Base-by-base conservation (phyloP, 208 protist species). In the Leishmania lainsoni region DNA sequence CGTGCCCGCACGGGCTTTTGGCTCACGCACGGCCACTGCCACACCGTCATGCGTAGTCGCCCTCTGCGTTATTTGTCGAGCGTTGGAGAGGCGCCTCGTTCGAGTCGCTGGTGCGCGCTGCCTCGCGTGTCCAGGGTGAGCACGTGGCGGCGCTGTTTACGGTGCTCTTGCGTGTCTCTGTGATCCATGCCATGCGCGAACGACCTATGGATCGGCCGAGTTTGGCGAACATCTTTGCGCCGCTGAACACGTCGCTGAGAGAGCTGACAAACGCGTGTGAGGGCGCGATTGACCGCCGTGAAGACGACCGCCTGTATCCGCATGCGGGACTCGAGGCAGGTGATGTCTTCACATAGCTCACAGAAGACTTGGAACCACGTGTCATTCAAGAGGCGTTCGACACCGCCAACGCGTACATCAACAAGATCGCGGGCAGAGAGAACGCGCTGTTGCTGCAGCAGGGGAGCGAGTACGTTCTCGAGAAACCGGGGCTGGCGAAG, bases 291-390 rank as follows among this genome's bases (percentile, higher is more conserved):
- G 52, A 70, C 14, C 59, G 56, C 2, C 75, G 83, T 49, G 75
- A 81, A 48, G 83, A 84, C n/a, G 45, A 83, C 72, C 83, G 86
- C 20, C 69, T 72, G 9, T 72, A 85, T 65, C 81, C 80, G 1
- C 81, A 88, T 52, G 85, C 84, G 32, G 65, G 88, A 22, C 70
- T 81, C 17, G 79, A 87, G 54, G 87, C 85, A 12, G 42, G 84
- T 49, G 81, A 88, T 73, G 9, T 90, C 63, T 90, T 88, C 74
- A 88, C 85, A 45, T 90, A 84, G 87, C 75, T 85, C 32, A 78
- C 77, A 5, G 70, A 72, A 0, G 73, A 54, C 59, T 65, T 68
- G 35, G 77, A 76, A 56, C 81, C 81, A 17, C 81, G 79, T n/a
- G 77, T 79, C 17, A 75, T 75, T 35, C 77, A 85, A 61, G 81